Percentiles rank a stretch among this genome's conserved stretches.
Conservation (phyloP, 805 yeast genomes). For the Saccharomyces mikatae region DNA sequence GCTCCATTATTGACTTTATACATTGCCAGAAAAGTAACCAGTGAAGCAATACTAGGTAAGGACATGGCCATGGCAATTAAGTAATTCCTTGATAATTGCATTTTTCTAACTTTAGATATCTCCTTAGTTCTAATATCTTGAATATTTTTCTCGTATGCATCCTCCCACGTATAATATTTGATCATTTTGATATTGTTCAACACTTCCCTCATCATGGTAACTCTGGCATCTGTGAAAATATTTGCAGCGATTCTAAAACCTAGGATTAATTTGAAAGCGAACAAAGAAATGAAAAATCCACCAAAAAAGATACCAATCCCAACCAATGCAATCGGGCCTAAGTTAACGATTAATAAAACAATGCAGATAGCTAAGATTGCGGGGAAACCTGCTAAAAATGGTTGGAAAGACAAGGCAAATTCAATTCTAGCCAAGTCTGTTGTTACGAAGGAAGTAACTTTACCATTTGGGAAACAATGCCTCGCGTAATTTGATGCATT, state of each 20-base stretch:
- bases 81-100: conserved; percentile 59
- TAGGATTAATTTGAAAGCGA: conserved; percentile 45
- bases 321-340: conserved; percentile 66
- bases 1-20: conserved; percentile 36
- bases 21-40: conserved; percentile 46
- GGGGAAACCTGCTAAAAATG: conserved; percentile 57
- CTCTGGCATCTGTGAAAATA: conserved; percentile 65
- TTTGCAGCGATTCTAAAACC: conserved; percentile 49
- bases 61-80: conserved; percentile 59
- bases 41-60: conserved; percentile 63
- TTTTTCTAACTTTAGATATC: conserved; percentile 48
- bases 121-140: conserved; percentile 51
- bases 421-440: conserved; percentile 78
- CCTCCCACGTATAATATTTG: conserved; percentile 89
- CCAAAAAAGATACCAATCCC: conserved; percentile 55
- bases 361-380: conserved; percentile 54
- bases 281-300: conserved; percentile 35
- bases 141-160: conserved; percentile 57
- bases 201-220: conserved; percentile 68
- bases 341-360: conserved; percentile 53
- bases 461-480: conserved; percentile 56
- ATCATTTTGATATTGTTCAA: conserved; percentile 71
- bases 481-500: conserved; percentile 49
- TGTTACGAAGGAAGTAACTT: conserved; percentile 68
- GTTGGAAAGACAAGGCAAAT: conserved; percentile 62